A percentile compares a stretch with the other conserved stretches of the same genome.
Evolutionary conservation across 1,284 basidiomycete species (phyloP).

Genomic region (Farysia itapuensis): DNA sequence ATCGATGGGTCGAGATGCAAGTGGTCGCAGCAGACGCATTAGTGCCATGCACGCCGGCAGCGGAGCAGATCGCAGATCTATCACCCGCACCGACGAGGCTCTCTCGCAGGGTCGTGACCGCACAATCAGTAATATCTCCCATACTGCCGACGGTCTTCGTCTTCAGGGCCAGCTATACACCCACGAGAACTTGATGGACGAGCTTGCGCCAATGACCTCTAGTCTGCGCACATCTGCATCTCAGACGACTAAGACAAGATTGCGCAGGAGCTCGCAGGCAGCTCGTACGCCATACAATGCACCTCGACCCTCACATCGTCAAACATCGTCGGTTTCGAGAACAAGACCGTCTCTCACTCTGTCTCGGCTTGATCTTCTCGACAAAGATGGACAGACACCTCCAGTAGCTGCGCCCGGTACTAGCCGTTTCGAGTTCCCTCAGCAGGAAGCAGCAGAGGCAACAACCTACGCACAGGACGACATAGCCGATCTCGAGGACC

Average conservation of each 20-base stretch:
- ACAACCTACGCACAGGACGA: conserved; percentile 1
- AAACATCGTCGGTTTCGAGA: conserved; percentile 12
- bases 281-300: conserved; percentile 31
- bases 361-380: conserved; percentile 8
- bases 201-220: conserved; percentile 10
- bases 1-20: conserved; percentile 30
- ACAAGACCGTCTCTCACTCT: conserved; percentile 23
- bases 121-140: conserved; percentile 31
- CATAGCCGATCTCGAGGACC: conserved; percentile 8
- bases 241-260: conserved; percentile 10
- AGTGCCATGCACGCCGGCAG: conserved; percentile 30
- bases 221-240: conserved; percentile 18
- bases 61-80: conserved; percentile 13
- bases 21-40: conserved; percentile 33
- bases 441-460: background rate
- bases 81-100: conserved; percentile 17
- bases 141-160: conserved; percentile 34
- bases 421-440: background rate
- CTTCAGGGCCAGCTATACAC: conserved; percentile 20
- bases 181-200: conserved; percentile 31
- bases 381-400: background rate
- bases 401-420: background rate
- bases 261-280: conserved; percentile 31
- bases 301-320: conserved; percentile 18
- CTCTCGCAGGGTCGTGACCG: conserved; percentile 20